phyloP scores from a whole-genome alignment of 192 early-diverging fungal genomes.

The Coemansia sp. region DNA sequence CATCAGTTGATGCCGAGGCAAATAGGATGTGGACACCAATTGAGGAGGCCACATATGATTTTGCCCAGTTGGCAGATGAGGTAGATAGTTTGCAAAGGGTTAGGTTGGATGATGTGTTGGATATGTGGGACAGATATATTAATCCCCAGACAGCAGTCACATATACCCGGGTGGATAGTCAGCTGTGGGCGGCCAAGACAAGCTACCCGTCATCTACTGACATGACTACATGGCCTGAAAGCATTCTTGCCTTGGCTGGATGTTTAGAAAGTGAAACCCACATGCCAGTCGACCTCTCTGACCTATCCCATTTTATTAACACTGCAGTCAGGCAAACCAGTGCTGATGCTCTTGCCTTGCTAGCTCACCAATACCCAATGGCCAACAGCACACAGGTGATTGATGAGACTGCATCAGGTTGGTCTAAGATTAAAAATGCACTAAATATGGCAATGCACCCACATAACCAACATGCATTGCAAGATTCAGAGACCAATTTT shows the following conservation, averaged over 20 bases:
- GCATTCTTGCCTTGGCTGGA: not conserved
- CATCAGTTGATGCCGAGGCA: not conserved
- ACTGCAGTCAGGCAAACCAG: no score
- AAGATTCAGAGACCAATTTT: no score
- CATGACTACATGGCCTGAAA: not conserved
- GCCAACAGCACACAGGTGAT: no score
- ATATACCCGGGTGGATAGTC: slow-evolving; percentile 25
- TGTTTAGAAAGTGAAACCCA: not conserved
- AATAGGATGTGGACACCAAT: not conserved
- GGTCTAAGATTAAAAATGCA: no score
- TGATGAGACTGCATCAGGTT: no score
- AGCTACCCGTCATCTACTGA: slow-evolving; percentile 12
- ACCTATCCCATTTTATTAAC: no score
- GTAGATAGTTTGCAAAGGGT: not conserved
- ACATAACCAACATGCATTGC: no score
- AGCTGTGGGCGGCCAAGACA: slow-evolving; percentile 13
- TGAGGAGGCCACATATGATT: not conserved
- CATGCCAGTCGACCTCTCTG: no score
- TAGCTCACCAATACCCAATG: no score
- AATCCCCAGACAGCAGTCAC: slow-evolving; percentile 13
- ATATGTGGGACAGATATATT: slow-evolving; percentile 29
- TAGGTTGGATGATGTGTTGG: slow-evolving; percentile 11
- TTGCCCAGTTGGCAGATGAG: not conserved
- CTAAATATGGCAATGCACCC: no score
- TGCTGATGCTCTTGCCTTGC: no score